Evolutionary conservation across 2,329 filamentous ascomycete genomes (phyloP).

Genomic region (Sordariomycetes sp.): DNA sequence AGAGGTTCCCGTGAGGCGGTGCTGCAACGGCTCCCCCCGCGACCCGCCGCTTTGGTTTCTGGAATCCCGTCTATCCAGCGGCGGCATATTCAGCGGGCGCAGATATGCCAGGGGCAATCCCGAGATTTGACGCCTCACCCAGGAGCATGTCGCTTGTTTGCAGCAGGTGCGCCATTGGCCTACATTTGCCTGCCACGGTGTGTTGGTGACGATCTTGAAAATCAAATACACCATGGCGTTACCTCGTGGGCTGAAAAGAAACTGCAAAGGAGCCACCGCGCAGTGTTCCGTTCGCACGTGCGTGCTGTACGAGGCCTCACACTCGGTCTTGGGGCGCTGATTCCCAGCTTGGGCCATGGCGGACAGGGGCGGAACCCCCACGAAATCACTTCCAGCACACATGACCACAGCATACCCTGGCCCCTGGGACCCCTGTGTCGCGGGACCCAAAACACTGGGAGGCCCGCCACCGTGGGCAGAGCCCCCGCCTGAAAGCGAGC

Average conservation of each 20-base stretch:
- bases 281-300: background rate
- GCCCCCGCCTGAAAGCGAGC: background rate
- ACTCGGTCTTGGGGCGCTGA: background rate
- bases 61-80: background rate
- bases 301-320: too few species aligned
- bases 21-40: background rate
- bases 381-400: background rate
- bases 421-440: background rate
- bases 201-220: background rate
- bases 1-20: background rate
- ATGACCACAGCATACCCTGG: background rate
- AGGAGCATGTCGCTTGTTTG: too few species aligned
- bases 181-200: too few species aligned
- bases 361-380: background rate
- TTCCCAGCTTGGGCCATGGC: background rate
- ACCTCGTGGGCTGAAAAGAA: background rate
- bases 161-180: too few species aligned
- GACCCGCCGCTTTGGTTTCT: background rate
- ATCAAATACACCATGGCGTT: background rate
- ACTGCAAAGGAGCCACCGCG: background rate
- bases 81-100: background rate
- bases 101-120: background rate
- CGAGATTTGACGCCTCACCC: background rate
- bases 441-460: background rate
- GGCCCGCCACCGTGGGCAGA: background rate